Conservation (phyloP, 192 early-diverging fungal species). For the Rhizophagus prolifer region DNA sequence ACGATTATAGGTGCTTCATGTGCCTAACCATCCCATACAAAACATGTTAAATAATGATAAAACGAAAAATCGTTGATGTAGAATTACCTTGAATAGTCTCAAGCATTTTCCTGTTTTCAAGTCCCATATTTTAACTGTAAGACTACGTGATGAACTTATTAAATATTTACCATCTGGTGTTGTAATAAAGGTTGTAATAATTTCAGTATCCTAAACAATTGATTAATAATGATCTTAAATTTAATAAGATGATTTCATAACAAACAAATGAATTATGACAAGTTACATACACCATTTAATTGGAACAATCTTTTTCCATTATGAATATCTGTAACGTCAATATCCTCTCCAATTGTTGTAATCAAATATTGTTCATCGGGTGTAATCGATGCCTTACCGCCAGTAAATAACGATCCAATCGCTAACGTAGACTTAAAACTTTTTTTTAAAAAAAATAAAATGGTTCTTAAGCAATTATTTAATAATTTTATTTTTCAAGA, state of each 20-base stretch:
- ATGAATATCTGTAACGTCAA: constrained; percentile 70
- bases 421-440: constrained; percentile 76
- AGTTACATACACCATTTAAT: constrained; percentile 60
- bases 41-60: too few species aligned
- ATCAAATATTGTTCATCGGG: constrained; percentile 68
- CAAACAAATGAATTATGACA: neutral
- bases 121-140: constrained; percentile 80
- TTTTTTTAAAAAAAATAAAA: neutral
- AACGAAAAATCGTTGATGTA: neutral
- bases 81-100: constrained; percentile 62
- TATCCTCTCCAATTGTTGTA: constrained; percentile 81
- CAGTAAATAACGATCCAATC: constrained; percentile 90
- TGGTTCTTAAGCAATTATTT: too few species aligned
- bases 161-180: constrained; percentile 76
- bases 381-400: constrained; percentile 75
- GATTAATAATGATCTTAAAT: neutral
- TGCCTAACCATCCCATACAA: constrained; percentile 47
- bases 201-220: constrained; percentile 67
- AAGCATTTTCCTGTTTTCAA: constrained; percentile 56
- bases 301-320: constrained; percentile 61
- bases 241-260: neutral
- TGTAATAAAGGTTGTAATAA: constrained; percentile 84
- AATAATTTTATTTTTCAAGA: neutral
- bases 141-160: constrained; percentile 79
- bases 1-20: constrained; percentile 92